Evolutionary conservation across 345 rosid genomes (phyloP).

Genomic region (Sisymbrium irio): DNA sequence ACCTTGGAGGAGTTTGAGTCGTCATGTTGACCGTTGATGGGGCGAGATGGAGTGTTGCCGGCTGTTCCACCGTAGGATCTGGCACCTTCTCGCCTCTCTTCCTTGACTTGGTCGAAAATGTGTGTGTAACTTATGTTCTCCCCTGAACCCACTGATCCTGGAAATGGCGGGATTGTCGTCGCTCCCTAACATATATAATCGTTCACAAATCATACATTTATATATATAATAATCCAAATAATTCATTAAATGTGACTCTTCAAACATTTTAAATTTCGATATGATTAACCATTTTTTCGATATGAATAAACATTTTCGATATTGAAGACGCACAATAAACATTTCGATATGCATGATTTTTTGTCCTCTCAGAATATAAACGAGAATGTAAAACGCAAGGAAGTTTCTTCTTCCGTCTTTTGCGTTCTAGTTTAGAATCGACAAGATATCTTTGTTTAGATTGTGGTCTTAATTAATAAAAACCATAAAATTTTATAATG

Average conservation of each 20-base stretch:
- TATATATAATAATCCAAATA: not conserved
- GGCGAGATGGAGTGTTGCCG: slow-evolving; percentile 30
- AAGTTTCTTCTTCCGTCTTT: not conserved
- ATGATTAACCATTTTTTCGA: too few relatives aligned
- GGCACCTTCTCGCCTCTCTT: slow-evolving; percentile 29
- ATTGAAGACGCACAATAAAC: too few relatives aligned
- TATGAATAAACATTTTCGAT: not conserved
- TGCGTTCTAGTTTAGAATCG: too few relatives aligned
- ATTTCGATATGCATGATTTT: too few relatives aligned
- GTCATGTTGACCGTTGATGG: slow-evolving; percentile 14
- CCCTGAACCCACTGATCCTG: slow-evolving; percentile 26
- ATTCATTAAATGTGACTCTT: not conserved
- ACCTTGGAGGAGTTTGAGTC: slow-evolving; percentile 21
- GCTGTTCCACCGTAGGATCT: slow-evolving; percentile 20
- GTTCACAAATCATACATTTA: not conserved
- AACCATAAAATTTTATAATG: not conserved
- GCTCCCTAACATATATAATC: not conserved
- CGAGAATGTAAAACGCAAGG: not conserved
- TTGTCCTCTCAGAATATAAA: not conserved
- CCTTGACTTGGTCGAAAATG: slow-evolving; percentile 37
- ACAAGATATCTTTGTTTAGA: not conserved
- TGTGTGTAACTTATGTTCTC: slow-evolving; percentile 36
- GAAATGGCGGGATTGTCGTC: slow-evolving; percentile 36
- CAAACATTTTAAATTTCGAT: not conserved
- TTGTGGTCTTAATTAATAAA: not conserved